Evolutionary conservation across 768 basidiomycete genomes (phyloP), one percentile per base, ranked within the genome.

Genomic region (Coprinopsis cinerea): DNA sequence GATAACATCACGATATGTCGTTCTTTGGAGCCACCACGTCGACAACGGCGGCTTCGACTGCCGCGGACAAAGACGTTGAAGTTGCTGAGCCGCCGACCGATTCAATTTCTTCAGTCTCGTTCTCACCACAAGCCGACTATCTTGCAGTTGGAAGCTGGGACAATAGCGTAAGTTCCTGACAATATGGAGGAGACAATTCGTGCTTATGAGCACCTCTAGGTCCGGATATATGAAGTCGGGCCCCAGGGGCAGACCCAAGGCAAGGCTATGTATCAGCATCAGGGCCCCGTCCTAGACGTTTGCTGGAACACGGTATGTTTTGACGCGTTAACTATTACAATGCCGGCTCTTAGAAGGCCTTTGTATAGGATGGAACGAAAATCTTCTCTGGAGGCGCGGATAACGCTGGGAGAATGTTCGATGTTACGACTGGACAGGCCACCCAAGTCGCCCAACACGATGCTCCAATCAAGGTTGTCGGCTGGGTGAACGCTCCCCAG

Each of bases 81-180:
- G 79, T 95, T 42, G 63, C 74, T 4, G 85, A 92, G 51, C 85
- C 89, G 0, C 92, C 92, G 2, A 63, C 79, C 9, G 95, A 97
- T 62, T 91, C 90, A 10, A 88, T 95, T 53, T 94, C 92, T 1
- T 79, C 82, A 2, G 66, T 97, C 44, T 68, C 86, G 1, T 97
- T 94, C 69, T 92, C 89, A 0, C 79, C 86, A 4, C 83, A 81
- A 15, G 87, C 87, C 6, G 91, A 95, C 62, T 88, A 90, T 61
- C 77, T 98, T 22, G 92, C 94, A 7, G 93, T 94, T 11, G 92
- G 83, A 48, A 88, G 85, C 57, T 98, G 95, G 95, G 88, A 90
- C 61, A 93, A 92, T 63, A 89, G 89, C 66, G 93, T 92, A 56
- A 36, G 81, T 66, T 20, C 15, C n/a, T 15, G 15, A 48, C 39